Base-by-base conservation (phyloP, 176 grass and related monocot species). In the Carex pumila region DNA sequence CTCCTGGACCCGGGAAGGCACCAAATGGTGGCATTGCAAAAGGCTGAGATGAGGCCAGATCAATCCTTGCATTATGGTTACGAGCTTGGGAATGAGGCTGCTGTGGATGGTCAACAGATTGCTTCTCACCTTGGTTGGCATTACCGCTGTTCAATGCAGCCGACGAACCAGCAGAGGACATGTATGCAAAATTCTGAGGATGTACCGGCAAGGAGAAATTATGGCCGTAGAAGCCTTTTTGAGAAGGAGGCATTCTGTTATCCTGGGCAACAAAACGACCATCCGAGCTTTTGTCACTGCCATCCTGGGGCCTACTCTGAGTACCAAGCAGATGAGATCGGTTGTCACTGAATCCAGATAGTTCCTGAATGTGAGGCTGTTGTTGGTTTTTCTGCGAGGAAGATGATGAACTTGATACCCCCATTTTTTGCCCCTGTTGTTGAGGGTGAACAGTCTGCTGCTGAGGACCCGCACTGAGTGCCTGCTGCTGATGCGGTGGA, bases 1-100 rank as follows among this genome's bases (percentile, higher is more conserved):
- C 86, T 55, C 86, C 91, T 85, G 88, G 81, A 81, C 89, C 88
- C 25, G 74, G 86, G 61, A 91, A 88, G 49, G 90, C 71, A 49
- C 86, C 87, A 84, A 99, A 99, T 8, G 91, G 97, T 12, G 93
- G 97, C 90, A 95, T 91, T 50, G 91, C 85, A 64, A 99, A 95
- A 89, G 92, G 91, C 78, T 93, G 97, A 66, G 95, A 91, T 37
- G 92, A 86, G 2, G 81, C 81, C 58, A 96, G 79, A 84, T 99
- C 97, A 59, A 95, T 87, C 79, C 91, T 87, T 77, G 91, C 84
- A 63, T 89, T 84, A 80, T 93, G 97, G 61, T 83, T 85, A 65
- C 87, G 87, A 66, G 53, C 85, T 6, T 84, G 61, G 55, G 89
- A 59, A 53, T 82, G 83, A 60, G 89, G 88, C 17, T 92, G 96